Base-by-base conservation (phyloP, 768 basidiomycete genomes). In the Agrocybe praecox region DNA sequence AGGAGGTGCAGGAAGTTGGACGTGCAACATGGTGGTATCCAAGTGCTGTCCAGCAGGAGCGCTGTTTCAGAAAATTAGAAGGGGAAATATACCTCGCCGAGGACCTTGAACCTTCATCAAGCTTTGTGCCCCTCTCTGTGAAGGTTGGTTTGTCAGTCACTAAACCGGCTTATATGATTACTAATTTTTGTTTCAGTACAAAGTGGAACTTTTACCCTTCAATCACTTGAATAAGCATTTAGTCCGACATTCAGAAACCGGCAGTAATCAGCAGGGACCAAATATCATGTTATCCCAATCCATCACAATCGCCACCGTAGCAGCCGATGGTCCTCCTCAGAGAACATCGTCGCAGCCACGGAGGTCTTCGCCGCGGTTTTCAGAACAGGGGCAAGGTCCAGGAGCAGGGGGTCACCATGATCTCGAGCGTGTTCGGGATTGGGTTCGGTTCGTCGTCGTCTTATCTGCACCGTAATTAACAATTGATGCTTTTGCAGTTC, bases 21-120 rank as follows among this genome's bases (percentile, higher is more conserved):
- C 47, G 32, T 9, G 64, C 64, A 2, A 55, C 59, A 7, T 61
- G 66, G 62, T 26, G 43, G 2, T 60, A 61, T 12, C 50, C 55
- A 2, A 59, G 54, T 22, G 51, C 56, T n/a, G 45, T 46, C 24
- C 50, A 46, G 7, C 53, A 54, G 18, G 52, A 57, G 17, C 34
- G 14, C 10, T 21, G 48, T 29, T 14, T 49, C 7, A 56, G 52
- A 23, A 43, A 53, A 40, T 44, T 67, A 14, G 64, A 67, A 48
- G 66, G 66, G 9, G 66, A 67, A 44, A 65, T 67, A 15, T 64
- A 65, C 46, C 55, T 67, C 9, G 32, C 56, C 0, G 50, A 55
- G n/a, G 55, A 65, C 14, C 53, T 65, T 10, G 26, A 52, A 24
- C 66, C 64, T 0, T 53, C 61, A 1, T 64, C 48, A 19, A 36